Conservation (phyloP, 352 stramenopile genomes). For the Globisporangium nagaii region DNA sequence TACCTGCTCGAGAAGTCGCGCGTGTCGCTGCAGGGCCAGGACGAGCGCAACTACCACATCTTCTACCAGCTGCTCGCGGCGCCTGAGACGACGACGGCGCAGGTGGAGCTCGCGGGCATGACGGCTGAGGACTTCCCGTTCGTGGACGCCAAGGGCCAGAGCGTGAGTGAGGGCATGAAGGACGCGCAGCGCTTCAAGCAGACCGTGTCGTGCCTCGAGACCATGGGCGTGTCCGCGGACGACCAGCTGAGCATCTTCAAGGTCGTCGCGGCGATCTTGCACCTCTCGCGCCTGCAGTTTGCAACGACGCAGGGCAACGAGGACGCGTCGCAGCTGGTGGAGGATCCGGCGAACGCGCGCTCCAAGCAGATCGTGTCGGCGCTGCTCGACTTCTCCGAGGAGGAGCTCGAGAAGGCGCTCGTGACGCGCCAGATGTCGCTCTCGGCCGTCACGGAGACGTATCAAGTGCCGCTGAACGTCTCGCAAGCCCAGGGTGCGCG, state of each 20-base stretch:
- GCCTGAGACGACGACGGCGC: conserved; percentile 36
- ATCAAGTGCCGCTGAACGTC: conserved; percentile 82
- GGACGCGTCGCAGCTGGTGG: conserved; percentile 55
- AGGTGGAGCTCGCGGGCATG: conserved; percentile 68
- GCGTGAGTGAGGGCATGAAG: conserved; percentile 56
- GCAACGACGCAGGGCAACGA: conserved; percentile 46
- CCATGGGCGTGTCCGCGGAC: conserved; percentile 57
- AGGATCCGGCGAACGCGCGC: conserved; percentile 41
- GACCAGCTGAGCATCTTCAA: conserved; percentile 78
- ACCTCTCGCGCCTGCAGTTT: conserved; percentile 77
- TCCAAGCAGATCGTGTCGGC: conserved; percentile 48
- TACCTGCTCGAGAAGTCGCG: conserved; percentile 87
- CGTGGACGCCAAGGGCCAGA: conserved; percentile 41
- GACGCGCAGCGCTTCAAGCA: conserved; percentile 67
- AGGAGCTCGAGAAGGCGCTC: conserved; percentile 65
- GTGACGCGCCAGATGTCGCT: conserved; percentile 78
- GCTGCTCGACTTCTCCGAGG: conserved; percentile 57
- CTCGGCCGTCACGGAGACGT: conserved; percentile 71
- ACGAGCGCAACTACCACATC: conserved; percentile 98
- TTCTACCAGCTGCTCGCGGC: conserved; percentile 95
- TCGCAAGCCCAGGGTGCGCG: conserved; percentile 69
- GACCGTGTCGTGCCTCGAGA: conserved; percentile 74
- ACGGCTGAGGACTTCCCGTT: conserved; percentile 80
- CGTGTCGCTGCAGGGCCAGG: conserved; percentile 87
- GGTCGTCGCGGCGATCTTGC: conserved; percentile 75